Conservation (phyloP, 352 stramenopile genomes). For the Phytophthora syringae region DNA sequence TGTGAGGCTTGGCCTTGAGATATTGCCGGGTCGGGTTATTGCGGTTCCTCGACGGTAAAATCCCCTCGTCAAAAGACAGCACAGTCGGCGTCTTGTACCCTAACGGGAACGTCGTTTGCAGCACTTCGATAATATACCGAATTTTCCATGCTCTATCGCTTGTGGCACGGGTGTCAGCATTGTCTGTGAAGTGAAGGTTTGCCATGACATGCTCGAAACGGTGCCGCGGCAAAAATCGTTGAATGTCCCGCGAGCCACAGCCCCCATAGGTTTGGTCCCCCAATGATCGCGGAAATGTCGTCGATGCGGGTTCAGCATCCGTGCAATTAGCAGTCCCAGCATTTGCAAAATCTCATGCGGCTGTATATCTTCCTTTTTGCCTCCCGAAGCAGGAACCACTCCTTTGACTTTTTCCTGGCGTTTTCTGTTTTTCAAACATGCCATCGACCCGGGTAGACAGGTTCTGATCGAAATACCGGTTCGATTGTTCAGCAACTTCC, state of each 20-base stretch:
- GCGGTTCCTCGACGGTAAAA: background rate
- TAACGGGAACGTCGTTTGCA: background rate
- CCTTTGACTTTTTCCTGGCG: background rate
- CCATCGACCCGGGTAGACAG: background rate
- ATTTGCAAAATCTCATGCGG: constrained; percentile 6
- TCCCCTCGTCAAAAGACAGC: constrained; percentile 8
- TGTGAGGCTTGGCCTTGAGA: constrained; percentile 16
- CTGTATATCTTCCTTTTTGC: constrained; percentile 3
- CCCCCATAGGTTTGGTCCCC: background rate
- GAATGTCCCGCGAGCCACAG: constrained; percentile 14
- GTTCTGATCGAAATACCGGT: constrained; percentile 3
- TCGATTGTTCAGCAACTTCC: background rate
- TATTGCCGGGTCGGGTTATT: constrained; percentile 23
- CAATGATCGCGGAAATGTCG: constrained; percentile 11
- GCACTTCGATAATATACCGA: background rate
- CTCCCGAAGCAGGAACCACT: constrained; percentile 2
- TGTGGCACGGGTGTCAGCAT: background rate
- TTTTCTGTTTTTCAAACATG: constrained; percentile 12
- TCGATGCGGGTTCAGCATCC: constrained; percentile 8
- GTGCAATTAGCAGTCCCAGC: constrained; percentile 2
- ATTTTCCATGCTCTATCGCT: constrained; percentile 12
- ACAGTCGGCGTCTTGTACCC: constrained; percentile 11
- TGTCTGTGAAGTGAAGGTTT: constrained; percentile 22
- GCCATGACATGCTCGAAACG: constrained; percentile 16
- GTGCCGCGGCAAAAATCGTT: constrained; percentile 10